phyloP scores from a whole-genome alignment of 768 basidiomycete genomes.

The Tricholomella constricta region DNA sequence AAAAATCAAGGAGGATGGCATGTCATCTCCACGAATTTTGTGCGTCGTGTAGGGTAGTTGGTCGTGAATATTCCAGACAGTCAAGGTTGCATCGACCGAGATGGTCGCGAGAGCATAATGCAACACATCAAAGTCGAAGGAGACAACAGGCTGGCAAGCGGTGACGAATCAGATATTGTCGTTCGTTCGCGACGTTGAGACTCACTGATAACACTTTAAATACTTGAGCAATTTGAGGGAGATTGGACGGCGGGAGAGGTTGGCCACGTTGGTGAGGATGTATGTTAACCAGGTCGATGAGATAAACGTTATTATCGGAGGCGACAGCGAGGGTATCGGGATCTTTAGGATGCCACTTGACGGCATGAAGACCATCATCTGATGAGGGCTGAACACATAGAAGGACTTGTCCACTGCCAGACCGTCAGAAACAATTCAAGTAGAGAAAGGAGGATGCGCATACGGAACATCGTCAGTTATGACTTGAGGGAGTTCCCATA shows the following conservation, averaged over 20 bases:
- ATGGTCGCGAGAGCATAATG: constrained; percentile 81
- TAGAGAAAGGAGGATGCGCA: constrained; percentile 30
- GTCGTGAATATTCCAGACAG: constrained; percentile 82
- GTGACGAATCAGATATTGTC: neutral
- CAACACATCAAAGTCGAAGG: constrained; percentile 82
- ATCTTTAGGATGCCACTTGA: constrained; percentile 89
- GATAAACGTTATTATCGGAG: constrained; percentile 71
- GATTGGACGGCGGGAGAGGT: constrained; percentile 66
- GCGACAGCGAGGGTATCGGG: constrained; percentile 82
- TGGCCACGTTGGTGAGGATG: constrained; percentile 59
- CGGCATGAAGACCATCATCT: constrained; percentile 66
- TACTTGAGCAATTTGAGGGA: constrained; percentile 66
- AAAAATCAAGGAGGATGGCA: constrained; percentile 82
- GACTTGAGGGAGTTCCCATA: constrained; percentile 82
- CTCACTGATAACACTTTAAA: constrained; percentile 74
- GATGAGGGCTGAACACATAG: constrained; percentile 69
- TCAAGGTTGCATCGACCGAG: constrained; percentile 79
- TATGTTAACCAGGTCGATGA: constrained; percentile 71
- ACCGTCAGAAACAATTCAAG: constrained; percentile 2
- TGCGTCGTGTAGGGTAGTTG: constrained; percentile 73
- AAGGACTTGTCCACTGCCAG: constrained; percentile 60
- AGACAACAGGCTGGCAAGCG: constrained; percentile 64
- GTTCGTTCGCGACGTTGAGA: constrained; percentile 10
- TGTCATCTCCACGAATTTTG: constrained; percentile 77
- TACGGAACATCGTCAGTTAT: constrained; percentile 89